phyloP scores from a whole-genome alignment of 208 protist genomes.

The Trypanosoma platydactyli region DNA sequence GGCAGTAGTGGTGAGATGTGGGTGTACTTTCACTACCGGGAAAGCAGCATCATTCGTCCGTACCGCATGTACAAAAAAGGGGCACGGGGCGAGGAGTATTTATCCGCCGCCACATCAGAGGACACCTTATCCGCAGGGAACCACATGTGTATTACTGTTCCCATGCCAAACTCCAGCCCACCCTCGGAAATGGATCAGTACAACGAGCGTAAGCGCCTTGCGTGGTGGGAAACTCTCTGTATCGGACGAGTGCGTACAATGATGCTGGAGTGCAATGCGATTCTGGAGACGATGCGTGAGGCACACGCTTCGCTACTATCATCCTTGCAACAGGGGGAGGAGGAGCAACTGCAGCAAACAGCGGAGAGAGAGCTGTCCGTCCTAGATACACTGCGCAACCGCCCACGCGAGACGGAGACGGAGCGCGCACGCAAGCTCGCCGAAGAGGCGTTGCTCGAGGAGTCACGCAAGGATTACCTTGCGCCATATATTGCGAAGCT shows the following conservation, averaged over 20 bases:
- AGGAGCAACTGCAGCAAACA: background rate
- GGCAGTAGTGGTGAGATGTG: conserved; percentile 68
- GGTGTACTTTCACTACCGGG: conserved; percentile 82
- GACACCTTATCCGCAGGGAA: conserved; percentile 37
- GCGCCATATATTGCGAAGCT: conserved; percentile 90
- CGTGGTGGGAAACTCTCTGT: conserved; percentile 55
- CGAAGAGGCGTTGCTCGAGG: conserved; percentile 62
- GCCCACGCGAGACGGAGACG: conserved; percentile 78
- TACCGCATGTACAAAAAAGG: conserved; percentile 83
- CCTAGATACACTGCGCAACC: conserved; percentile 91
- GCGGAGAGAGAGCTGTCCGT: conserved; percentile 38
- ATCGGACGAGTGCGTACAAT: conserved; percentile 54
- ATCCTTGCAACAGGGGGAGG: no score
- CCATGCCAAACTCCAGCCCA: conserved; percentile 58
- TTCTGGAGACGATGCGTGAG: conserved; percentile 45
- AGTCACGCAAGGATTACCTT: conserved; percentile 86
- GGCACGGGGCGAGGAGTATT: conserved; percentile 74
- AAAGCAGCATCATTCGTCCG: conserved; percentile 71
- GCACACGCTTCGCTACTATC: background rate
- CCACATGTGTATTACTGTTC: conserved; percentile 43
- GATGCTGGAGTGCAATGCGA: conserved; percentile 58
- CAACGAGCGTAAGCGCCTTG: conserved; percentile 85
- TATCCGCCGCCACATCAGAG: conserved; percentile 40
- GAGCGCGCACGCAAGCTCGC: conserved; percentile 69
- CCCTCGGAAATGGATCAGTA: conserved; percentile 78